Conservation (phyloP, 2,329 filamentous ascomycete species). For the Sporothrix euskadiensis region DNA sequence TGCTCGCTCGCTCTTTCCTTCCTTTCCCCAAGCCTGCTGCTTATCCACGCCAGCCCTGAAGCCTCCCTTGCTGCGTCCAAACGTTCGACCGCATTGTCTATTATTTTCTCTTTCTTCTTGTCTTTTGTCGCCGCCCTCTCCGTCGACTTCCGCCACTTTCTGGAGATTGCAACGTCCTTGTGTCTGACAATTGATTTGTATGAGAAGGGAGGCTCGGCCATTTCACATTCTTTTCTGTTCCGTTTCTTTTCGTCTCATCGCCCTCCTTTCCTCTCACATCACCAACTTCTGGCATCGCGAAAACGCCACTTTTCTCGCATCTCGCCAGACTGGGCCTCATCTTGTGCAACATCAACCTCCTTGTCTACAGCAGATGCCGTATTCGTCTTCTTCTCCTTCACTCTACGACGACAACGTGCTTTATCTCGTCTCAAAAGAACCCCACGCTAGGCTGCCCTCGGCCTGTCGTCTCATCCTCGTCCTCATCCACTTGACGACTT, state of each 20-base stretch:
- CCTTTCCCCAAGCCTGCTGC: too few relatives aligned
- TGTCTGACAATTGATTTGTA: not conserved
- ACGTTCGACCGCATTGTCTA: not conserved
- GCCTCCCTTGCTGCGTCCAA: not conserved
- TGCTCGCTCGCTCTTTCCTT: not conserved
- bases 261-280: not conserved
- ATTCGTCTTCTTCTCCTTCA: not conserved
- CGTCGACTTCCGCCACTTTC: not conserved
- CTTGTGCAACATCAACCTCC: not conserved
- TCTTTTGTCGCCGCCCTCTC: not conserved
- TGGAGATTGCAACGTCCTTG: not conserved
- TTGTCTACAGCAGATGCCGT: not conserved
- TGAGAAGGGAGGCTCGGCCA: not conserved
- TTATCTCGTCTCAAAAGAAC: not conserved
- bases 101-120: not conserved
- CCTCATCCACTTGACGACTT: not conserved
- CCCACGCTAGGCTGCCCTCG: slow-evolving; percentile 1
- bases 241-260: not conserved
- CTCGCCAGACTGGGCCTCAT: not conserved
- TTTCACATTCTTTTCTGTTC: not conserved
- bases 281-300: not conserved
- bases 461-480: not conserved
- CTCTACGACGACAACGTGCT: not conserved
- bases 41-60: not conserved
- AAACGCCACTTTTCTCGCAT: not conserved